These are phyloP conservation scores for Emmonsia crescens DNA, from an alignment of 2,329 filamentous ascomycete genomes.

Conservation along the genomic window DNA sequence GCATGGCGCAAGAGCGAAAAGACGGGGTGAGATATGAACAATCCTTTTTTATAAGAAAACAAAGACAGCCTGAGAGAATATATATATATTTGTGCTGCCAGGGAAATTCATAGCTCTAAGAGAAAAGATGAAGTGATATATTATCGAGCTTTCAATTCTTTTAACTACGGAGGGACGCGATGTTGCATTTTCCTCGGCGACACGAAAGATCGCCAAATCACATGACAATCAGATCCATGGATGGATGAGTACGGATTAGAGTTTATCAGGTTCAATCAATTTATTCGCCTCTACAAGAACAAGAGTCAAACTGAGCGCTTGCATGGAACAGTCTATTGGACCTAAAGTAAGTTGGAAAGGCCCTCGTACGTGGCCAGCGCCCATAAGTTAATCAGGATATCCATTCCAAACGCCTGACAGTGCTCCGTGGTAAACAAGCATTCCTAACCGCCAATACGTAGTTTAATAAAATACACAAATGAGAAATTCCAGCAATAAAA, in stretches of 20 bases:
- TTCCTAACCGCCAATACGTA: background rate
- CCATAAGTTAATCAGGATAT: background rate
- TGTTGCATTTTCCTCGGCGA: background rate
- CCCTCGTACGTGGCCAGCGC: background rate
- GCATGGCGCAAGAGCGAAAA: background rate
- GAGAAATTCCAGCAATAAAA: background rate
- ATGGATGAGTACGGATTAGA: no score
- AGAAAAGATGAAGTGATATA: background rate
- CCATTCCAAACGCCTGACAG: background rate
- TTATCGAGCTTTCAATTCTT: background rate
- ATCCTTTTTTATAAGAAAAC: background rate
- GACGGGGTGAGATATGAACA: background rate
- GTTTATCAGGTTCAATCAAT: background rate
- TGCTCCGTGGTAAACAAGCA: background rate
- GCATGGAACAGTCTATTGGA: background rate
- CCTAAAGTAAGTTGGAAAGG: background rate
- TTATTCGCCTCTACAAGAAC: background rate
- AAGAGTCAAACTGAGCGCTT: background rate
- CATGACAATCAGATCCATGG: background rate
- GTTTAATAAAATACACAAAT: background rate
- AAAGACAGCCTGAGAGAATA: background rate
- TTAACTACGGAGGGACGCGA: background rate
- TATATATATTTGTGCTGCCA: background rate
- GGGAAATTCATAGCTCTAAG: background rate
- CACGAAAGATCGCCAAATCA: conserved; percentile 1